Conservation (phyloP, 495 filamentous ascomycete genomes). For the Penicillium goetzii region DNA sequence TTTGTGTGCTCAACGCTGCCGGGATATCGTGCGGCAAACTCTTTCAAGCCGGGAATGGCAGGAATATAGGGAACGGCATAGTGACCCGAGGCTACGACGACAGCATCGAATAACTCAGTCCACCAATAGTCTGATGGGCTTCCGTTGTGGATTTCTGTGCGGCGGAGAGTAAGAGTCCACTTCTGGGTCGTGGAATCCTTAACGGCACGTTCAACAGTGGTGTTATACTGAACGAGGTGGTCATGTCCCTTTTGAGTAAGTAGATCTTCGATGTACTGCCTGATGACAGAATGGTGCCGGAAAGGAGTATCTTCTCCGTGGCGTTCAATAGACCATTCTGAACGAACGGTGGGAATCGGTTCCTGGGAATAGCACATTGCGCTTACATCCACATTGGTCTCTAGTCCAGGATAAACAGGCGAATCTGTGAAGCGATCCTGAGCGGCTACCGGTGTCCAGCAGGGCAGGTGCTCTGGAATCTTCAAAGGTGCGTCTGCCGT, state of each 20-base stretch:
- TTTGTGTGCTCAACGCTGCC: slow-evolving; percentile 46
- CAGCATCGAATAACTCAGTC: slow-evolving; percentile 63
- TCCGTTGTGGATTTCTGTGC: slow-evolving; percentile 24
- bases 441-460: slow-evolving; percentile 43
- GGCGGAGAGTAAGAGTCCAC: slow-evolving; percentile 44
- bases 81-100: slow-evolving; percentile 81
- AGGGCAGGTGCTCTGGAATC: slow-evolving; percentile 51
- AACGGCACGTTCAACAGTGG: slow-evolving; percentile 45
- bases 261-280: slow-evolving; percentile 45
- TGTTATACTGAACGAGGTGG: slow-evolving; percentile 44
- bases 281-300: slow-evolving; percentile 43
- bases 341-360: slow-evolving; percentile 37
- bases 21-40: slow-evolving; percentile 40
- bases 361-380: slow-evolving; percentile 49
- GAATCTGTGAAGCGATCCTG: slow-evolving; percentile 55
- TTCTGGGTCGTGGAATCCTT: slow-evolving; percentile 34
- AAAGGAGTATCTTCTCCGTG: slow-evolving; percentile 46
- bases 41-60: slow-evolving; percentile 48
- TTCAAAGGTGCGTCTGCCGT: slow-evolving; percentile 53
- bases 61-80: slow-evolving; percentile 76
- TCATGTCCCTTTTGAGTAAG: slow-evolving; percentile 40
- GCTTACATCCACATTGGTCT: slow-evolving; percentile 46
- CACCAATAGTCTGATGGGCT: slow-evolving; percentile 47
- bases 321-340: slow-evolving; percentile 39
- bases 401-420: slow-evolving; percentile 42